Base-by-base conservation (phyloP, 805 yeast genomes). In the Saccharomyces kudriavzevii region DNA sequence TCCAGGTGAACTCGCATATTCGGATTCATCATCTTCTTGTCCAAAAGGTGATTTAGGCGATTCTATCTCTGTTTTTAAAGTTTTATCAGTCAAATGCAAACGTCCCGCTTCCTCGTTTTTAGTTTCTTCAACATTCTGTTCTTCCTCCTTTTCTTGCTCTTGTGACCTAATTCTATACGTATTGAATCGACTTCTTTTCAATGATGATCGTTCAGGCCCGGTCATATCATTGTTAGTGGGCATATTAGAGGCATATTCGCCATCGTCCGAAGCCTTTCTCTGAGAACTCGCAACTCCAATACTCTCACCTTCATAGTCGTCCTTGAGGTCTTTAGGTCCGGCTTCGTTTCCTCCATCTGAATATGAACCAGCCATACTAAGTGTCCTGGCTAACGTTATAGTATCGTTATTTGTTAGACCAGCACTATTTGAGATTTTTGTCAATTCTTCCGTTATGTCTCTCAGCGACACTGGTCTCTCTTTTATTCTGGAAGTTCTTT, bases 381-480 rank as follows among this genome's bases (percentile, higher is more conserved):
- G 74, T 1, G 94, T 82, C 60, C 94, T 74, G 0, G 96, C 96
- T 54, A 89, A 74, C 0, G 94, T 82, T 4, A 84, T 84, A 0
- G 96, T 92, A 70, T 88, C 94, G 45, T 83, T 79, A 1, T 89
- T 83, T 50, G 82, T 84, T 69, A 87, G 71, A 0, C 92, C 92
- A 0, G 90, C 94, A 68, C 82, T 73, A 57, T 82, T 84, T 0
- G 91, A 82, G 48, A 89, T 72, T 48, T 77, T 80, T 59, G 86
- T 85, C 52, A 90, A 73, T 67, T 90, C 96, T 54, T 73, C 79
- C 2, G 94, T 84, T 31, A 87, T 75, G 50, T 83, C 87, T 55
- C 79, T 79, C 58, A 87, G 71, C 0, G 91, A 84, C 2, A 89
- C 88, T 5, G 59, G 53, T 20, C 50, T 51, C 31, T 31, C 40